These are phyloP conservation scores for Vachellia collinsii DNA, from an alignment of 306 rosid species.

Conservation along the genomic window DNA sequence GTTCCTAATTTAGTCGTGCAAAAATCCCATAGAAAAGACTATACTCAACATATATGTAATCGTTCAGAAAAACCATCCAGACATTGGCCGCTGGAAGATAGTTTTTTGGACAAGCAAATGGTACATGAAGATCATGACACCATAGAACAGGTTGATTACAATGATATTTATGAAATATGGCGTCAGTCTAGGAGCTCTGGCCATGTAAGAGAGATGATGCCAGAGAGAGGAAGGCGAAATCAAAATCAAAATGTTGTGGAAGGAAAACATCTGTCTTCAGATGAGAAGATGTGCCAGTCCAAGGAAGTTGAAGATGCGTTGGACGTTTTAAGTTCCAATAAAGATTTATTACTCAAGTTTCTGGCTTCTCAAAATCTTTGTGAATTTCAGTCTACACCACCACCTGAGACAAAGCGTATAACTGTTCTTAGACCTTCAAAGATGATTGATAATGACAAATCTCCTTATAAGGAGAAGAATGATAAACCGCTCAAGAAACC, in stretches of 20 bases:
- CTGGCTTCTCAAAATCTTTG: constrained; percentile 65
- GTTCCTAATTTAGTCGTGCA: constrained; percentile 57
- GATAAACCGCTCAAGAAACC: constrained; percentile 52
- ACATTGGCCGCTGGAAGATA: constrained; percentile 58
- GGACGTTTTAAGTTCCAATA: constrained; percentile 83
- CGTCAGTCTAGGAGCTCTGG: constrained; percentile 60
- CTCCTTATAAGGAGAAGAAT: constrained; percentile 46
- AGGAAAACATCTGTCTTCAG: constrained; percentile 65
- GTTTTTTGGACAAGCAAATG: constrained; percentile 54
- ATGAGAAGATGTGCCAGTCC: constrained; percentile 70
- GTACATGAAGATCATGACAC: constrained; percentile 54
- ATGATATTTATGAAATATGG: constrained; percentile 75
- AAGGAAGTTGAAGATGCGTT: constrained; percentile 78
- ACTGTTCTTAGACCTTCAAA: constrained; percentile 88
- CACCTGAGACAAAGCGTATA: constrained; percentile 65
- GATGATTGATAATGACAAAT: constrained; percentile 58
- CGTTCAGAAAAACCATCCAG: constrained; percentile 53
- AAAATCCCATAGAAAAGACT: constrained; percentile 55
- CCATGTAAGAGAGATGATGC: constrained; percentile 60
- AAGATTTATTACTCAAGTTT: constrained; percentile 69
- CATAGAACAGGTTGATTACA: constrained; percentile 50
- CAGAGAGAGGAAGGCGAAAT: constrained; percentile 62
- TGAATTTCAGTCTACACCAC: constrained; percentile 59
- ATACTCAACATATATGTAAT: constrained; percentile 47
- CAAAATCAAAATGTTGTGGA: constrained; percentile 70